Evolutionary conservation across 257 asterid genomes (phyloP).

Genomic region (Thymus quinquecostatus): DNA sequence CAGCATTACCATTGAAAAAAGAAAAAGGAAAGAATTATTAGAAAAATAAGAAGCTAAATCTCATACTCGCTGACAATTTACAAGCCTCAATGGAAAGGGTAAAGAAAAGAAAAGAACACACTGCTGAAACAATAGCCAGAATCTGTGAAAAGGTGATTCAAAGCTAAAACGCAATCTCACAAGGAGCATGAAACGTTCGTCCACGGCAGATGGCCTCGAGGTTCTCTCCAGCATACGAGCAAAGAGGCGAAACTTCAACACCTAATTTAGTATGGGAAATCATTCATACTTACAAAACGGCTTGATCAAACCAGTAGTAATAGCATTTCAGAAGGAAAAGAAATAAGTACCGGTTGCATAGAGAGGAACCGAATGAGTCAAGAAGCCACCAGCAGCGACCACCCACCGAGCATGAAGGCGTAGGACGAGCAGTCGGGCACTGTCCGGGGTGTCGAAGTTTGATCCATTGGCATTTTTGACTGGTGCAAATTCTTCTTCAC

Average conservation of each 20-base stretch:
- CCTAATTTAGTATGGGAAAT: slow-evolving; percentile 44
- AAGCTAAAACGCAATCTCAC: slow-evolving; percentile 80
- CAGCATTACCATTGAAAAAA: slow-evolving; percentile 19
- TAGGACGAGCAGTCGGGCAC: slow-evolving; percentile 85
- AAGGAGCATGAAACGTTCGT: slow-evolving; percentile 93
- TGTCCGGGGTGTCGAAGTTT: slow-evolving; percentile 92
- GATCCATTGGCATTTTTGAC: slow-evolving; percentile 94
- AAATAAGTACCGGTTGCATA: slow-evolving; percentile 66
- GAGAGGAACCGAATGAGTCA: slow-evolving; percentile 95
- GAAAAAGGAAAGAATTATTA: neutral
- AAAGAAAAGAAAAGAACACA: neutral
- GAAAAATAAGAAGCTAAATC: neutral
- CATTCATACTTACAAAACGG: slow-evolving; percentile 1
- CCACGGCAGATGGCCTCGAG: slow-evolving; percentile 95
- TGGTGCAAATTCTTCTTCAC: slow-evolving; percentile 98
- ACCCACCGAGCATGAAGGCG: slow-evolving; percentile 98
- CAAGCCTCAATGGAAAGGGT: slow-evolving; percentile 33
- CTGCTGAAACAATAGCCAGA: slow-evolving; percentile 17
- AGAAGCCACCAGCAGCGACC: slow-evolving; percentile 95
- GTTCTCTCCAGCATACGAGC: slow-evolving; percentile 95
- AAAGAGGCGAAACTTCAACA: slow-evolving; percentile 91
- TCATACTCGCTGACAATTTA: slow-evolving; percentile 31
- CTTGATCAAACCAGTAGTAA: slow-evolving; percentile 1
- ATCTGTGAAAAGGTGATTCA: slow-evolving; percentile 18
- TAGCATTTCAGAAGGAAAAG: neutral